Conservation (phyloP, 2,329 filamentous ascomycete genomes). For the Bipolaris cookei region DNA sequence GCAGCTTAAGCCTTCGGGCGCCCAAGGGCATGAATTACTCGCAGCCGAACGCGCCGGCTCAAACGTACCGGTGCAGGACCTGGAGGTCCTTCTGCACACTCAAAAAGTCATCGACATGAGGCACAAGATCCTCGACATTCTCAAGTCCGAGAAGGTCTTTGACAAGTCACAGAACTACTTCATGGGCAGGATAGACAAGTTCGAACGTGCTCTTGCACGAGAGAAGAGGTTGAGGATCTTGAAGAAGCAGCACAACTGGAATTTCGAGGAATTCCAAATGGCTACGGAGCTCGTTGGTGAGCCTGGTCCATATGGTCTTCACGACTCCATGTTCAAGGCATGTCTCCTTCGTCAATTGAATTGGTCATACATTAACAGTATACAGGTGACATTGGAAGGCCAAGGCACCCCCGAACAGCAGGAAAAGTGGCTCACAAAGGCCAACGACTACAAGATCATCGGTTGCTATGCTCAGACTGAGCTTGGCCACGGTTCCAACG, state of each 20-base stretch:
- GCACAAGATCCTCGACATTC: constrained; percentile 65
- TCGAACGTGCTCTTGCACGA: constrained; percentile 72
- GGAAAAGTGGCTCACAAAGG: constrained; percentile 72
- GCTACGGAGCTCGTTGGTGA: constrained; percentile 75
- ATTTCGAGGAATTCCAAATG: constrained; percentile 64
- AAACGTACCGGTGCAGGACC: constrained; percentile 69
- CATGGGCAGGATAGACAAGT: constrained; percentile 70
- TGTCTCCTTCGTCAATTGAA: constrained; percentile 12
- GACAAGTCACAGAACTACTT: constrained; percentile 82
- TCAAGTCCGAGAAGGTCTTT: constrained; percentile 72
- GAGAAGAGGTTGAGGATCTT: constrained; percentile 74
- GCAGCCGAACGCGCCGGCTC: constrained; percentile 71
- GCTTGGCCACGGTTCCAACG: constrained; percentile 79
- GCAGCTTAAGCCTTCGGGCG: constrained; percentile 68
- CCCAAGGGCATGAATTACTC: constrained; percentile 73
- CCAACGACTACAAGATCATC: constrained; percentile 72
- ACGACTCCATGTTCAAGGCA: constrained; percentile 73
- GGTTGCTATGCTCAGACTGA: constrained; percentile 85
- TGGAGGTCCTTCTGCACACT: constrained; percentile 73
- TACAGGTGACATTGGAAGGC: constrained; percentile 69
- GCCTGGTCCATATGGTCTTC: constrained; percentile 75
- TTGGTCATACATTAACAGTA: constrained; percentile 14
- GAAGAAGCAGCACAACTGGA: constrained; percentile 71
- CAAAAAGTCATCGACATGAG: constrained; percentile 68
- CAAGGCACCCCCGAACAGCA: constrained; percentile 77